phyloP scores from a whole-genome alignment of 129 eudicot species.

The Solidago caesia region DNA sequence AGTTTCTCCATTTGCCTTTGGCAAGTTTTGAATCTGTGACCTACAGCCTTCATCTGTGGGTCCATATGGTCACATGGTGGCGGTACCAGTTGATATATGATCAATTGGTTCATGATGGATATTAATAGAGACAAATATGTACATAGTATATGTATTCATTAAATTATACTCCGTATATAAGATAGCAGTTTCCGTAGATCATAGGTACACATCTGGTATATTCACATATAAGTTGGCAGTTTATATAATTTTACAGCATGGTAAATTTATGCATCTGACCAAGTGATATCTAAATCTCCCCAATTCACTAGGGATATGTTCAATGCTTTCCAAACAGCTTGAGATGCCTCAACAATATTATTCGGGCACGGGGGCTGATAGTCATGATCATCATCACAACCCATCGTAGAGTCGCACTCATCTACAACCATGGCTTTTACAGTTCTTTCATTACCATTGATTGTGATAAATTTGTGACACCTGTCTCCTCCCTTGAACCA shows the following conservation, averaged over 20 bases:
- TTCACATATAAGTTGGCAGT: not conserved
- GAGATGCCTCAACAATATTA: constrained; percentile 45
- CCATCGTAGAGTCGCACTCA: constrained; percentile 32
- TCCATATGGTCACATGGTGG: no score
- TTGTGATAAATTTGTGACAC: constrained; percentile 13
- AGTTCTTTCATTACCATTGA: constrained; percentile 27
- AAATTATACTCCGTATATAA: no score
- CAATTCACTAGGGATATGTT: constrained; percentile 33
- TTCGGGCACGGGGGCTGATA: constrained; percentile 43
- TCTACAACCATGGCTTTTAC: constrained; percentile 34
- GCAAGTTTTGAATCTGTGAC: no score
- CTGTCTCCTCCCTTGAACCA: constrained; percentile 17
- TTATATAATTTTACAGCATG: no score
- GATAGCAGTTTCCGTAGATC: no score
- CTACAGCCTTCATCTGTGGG: no score
- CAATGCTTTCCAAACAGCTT: constrained; percentile 29
- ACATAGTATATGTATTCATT: no score
- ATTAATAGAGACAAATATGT: no score
- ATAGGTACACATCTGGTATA: no score
- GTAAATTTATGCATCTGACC: constrained; percentile 27
- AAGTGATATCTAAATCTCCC: constrained; percentile 37
- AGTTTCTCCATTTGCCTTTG: no score
- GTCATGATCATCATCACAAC: constrained; percentile 37
- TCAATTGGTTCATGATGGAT: no score
- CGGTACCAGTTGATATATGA: no score